A percentile compares a stretch with the other conserved stretches of the same genome.
Conservation (phyloP, 2,329 filamentous ascomycete genomes). For the Neofusicoccum laricinum region DNA sequence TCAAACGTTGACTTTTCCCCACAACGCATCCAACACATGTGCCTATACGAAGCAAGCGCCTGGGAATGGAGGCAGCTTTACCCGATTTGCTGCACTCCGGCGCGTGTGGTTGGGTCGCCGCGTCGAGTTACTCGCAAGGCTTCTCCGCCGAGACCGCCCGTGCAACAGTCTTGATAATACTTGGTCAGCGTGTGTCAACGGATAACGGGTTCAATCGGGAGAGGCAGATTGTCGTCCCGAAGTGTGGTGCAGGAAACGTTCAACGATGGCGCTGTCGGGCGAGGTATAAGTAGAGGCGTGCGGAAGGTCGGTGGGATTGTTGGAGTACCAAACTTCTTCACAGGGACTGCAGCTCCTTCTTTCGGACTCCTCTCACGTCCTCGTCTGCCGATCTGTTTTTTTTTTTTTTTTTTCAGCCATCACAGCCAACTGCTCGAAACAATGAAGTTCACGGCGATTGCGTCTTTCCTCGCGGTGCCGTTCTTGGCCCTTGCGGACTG, state of each 20-base stretch:
- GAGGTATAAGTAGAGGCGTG: neutral
- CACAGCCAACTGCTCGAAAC: neutral
- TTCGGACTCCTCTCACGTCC: neutral
- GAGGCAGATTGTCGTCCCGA: too few relatives aligned
- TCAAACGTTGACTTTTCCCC: neutral
- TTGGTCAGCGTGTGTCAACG: neutral
- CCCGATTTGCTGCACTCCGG: neutral
- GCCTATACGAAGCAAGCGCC: neutral
- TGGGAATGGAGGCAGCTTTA: neutral
- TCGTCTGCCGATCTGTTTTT: neutral
- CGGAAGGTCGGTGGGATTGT: neutral
- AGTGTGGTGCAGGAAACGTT: too few relatives aligned
- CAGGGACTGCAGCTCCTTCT: neutral
- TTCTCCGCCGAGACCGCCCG: neutral
- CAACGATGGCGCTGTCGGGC: neutral
- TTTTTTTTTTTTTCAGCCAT: too few relatives aligned
- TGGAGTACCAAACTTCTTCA: neutral
- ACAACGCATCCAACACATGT: neutral
- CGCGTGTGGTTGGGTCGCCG: neutral
- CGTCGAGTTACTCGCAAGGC: neutral
- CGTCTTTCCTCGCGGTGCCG: slow-evolving; percentile 10
- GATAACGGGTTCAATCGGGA: too few relatives aligned
- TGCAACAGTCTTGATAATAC: neutral
- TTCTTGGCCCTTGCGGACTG: slow-evolving; percentile 22
- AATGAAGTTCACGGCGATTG: neutral